Evolutionary conservation across 768 basidiomycete species (phyloP).

Genomic region (Symmetrospora coprosmae): DNA sequence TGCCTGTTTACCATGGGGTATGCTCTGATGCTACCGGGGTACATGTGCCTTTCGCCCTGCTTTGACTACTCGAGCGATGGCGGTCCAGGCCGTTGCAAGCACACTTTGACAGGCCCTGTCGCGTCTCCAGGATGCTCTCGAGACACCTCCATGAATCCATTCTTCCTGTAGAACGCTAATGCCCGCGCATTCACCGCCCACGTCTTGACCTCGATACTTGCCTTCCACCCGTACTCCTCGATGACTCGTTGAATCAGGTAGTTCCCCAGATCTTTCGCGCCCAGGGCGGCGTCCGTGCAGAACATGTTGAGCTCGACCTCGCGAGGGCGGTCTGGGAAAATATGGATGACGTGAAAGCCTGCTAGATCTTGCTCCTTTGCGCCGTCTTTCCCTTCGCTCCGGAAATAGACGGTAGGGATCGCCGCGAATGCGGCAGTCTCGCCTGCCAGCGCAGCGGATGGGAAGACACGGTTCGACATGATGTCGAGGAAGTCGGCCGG

Average conservation of each 20-base stretch:
- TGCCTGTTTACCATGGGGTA: no score
- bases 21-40: no score
- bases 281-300: neutral
- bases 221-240: neutral
- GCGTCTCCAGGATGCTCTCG: no score
- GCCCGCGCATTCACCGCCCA: neutral
- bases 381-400: no score
- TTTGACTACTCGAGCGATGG: no score
- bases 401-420: neutral
- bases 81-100: no score
- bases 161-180: neutral
- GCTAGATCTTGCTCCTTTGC: no score
- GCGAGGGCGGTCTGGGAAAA: neutral
- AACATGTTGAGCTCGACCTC: neutral
- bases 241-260: neutral
- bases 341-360: neutral
- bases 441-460: neutral
- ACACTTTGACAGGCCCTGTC: no score
- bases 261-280: neutral
- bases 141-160: neutral
- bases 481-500: neutral
- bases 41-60: no score
- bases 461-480: neutral
- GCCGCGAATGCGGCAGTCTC: neutral
- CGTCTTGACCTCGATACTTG: neutral